These are phyloP conservation scores for Entophlyctis luteolus DNA, from an alignment of 192 early-diverging fungal genomes.

Conservation along the genomic window DNA sequence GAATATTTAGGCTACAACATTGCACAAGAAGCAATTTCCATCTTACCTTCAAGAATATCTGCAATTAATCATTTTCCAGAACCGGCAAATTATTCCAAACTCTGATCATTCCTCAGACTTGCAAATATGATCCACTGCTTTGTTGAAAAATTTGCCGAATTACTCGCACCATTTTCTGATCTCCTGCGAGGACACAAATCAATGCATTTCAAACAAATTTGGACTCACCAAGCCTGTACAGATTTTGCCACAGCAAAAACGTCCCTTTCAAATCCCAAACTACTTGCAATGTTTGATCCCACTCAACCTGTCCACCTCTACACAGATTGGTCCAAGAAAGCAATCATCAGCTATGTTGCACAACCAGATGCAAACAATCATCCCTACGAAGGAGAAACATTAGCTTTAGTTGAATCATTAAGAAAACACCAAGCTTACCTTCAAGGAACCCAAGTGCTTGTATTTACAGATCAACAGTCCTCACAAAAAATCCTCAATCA, in stretches of 20 bases:
- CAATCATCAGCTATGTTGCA: conserved; percentile 8
- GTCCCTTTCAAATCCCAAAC: not conserved
- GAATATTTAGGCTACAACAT: conserved; percentile 22
- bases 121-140: conserved; percentile 16
- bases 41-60: not conserved
- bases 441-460: not conserved
- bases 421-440: too few relatives aligned
- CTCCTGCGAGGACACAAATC: not conserved
- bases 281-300: not conserved
- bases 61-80: conserved; percentile 3
- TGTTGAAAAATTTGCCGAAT: not conserved
- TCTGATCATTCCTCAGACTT: conserved; percentile 13
- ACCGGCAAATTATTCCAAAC: not conserved
- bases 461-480: conserved; percentile 10
- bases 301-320: not conserved
- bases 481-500: not conserved
- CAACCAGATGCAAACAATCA: too few relatives aligned
- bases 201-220: not conserved
- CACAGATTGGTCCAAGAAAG: not conserved
- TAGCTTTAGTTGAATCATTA: too few relatives aligned
- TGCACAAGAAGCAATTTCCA: not conserved
- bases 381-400: too few relatives aligned
- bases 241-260: not conserved
- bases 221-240: not conserved
- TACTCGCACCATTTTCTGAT: conserved; percentile 17